Percentiles rank a stretch among this genome's conserved stretches.
These are phyloP conservation scores for Linanthus parryae DNA, from an alignment of 148 eudicot genomes.

Conservation along the genomic window DNA sequence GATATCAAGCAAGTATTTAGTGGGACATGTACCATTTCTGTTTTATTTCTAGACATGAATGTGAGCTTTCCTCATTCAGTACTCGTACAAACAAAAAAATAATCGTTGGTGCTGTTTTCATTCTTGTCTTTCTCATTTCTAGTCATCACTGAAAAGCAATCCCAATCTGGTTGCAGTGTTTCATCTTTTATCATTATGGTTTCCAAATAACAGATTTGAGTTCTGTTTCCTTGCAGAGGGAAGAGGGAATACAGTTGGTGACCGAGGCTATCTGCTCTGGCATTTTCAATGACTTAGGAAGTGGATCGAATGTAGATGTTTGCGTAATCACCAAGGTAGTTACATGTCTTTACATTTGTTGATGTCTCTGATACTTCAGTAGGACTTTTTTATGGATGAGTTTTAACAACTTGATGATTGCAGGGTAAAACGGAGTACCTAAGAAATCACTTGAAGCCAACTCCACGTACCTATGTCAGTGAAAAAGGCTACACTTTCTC, in stretches of 20 bases:
- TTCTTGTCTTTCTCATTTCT: too few species aligned
- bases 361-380: too few species aligned
- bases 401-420: constrained; percentile 5
- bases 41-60: too few species aligned
- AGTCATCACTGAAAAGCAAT: too few species aligned
- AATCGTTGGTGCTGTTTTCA: too few species aligned
- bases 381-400: background rate
- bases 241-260: constrained; percentile 79
- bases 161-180: too few species aligned
- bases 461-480: constrained; percentile 80
- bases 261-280: constrained; percentile 82
- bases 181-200: too few species aligned
- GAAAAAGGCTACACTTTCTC: constrained; percentile 70
- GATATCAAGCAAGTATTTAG: too few species aligned
- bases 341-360: background rate
- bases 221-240: constrained; percentile 45
- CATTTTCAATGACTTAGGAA: constrained; percentile 89
- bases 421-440: constrained; percentile 86
- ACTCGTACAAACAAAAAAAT: too few species aligned
- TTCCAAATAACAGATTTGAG: too few species aligned
- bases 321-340: constrained; percentile 87
- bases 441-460: constrained; percentile 68
- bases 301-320: constrained; percentile 93
- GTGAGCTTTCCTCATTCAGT: too few species aligned
- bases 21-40: too few species aligned